phyloP scores from a whole-genome alignment of 2,329 filamentous ascomycete species.

The Phaeosphaeriaceae sp. region DNA sequence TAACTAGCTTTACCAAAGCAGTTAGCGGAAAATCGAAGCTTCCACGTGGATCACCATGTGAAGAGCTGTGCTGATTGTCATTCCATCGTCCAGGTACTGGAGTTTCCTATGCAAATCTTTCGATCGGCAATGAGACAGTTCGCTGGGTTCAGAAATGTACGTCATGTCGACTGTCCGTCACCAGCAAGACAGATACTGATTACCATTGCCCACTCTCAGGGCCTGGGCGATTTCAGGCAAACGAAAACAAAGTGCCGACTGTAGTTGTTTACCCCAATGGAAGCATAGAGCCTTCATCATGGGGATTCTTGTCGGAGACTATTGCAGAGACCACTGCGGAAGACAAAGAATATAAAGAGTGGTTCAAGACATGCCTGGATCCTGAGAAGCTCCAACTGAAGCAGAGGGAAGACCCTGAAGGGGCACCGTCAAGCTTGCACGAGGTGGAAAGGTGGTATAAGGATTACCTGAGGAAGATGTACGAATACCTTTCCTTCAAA shows the following conservation, averaged over 20 bases:
- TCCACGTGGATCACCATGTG: conserved; percentile 7
- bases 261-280: conserved; percentile 57
- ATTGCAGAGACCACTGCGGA: conserved; percentile 48
- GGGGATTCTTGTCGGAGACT: conserved; percentile 61
- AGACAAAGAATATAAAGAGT: conserved; percentile 55
- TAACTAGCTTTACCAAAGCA: background rate
- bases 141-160: conserved; percentile 55
- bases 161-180: background rate
- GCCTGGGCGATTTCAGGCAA: conserved; percentile 60
- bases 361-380: conserved; percentile 65
- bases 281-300: conserved; percentile 51
- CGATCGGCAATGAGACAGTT: conserved; percentile 41
- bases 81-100: conserved; percentile 37
- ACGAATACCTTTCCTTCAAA: conserved; percentile 55
- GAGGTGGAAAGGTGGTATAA: conserved; percentile 58
- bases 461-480: conserved; percentile 60
- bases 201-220: background rate
- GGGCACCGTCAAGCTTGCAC: conserved; percentile 50
- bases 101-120: conserved; percentile 48
- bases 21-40: background rate
- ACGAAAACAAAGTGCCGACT: conserved; percentile 64
- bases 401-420: conserved; percentile 53
- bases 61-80: conserved; percentile 1
- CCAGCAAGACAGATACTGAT: background rate
- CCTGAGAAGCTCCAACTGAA: conserved; percentile 52